Base-by-base conservation (phyloP, 257 asterid species). In the Rubia yunnanensis region DNA sequence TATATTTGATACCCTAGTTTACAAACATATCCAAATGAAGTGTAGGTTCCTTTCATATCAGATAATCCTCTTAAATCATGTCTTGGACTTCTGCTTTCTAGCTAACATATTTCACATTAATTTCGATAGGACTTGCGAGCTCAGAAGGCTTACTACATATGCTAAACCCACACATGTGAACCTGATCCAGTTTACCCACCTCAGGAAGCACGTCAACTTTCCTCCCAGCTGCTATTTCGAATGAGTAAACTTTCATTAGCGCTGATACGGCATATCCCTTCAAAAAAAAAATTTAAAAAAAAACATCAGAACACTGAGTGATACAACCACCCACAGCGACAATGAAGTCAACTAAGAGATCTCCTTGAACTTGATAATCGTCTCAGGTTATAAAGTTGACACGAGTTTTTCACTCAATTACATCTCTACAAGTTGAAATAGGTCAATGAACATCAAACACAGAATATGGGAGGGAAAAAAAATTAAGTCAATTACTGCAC, bases 251-350 rank as follows among this genome's bases (percentile, higher is more conserved):
- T 89, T 92, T 92, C 95, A 70, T 74, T 73, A 92, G 82, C 23
- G 97, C 99, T 13, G 97, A 77, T 50, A 92, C 81, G 49, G 97
- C 94, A 74, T 88, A 92, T 44, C 92, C 96, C 99, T 92, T 79
- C 76, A 78, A 65, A 72, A 63, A 38, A 74, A 15, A 44, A 71
- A 76, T n/a, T n/a, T n/a, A n/a, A 69, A 26, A 64, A 22, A 68
- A 72, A 72, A 67, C 67, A 64, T 35, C 38, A 73, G 69, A 61
- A 68, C 39, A 18, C 24, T 20, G 65, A 30, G 70, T 39, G 30
- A 69, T 48, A 68, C 18, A 74, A 38, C 39, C 60, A 58, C 63
- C 64, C 44, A 35, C 26, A 46, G 49, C 30, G 59, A 62, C 46
- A 22, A 13, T 10, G 18, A 59, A 0, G 2, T 39, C 49, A 5